Conservation (phyloP, 73 alveolate species). For the Tetrahymena elliotti region DNA sequence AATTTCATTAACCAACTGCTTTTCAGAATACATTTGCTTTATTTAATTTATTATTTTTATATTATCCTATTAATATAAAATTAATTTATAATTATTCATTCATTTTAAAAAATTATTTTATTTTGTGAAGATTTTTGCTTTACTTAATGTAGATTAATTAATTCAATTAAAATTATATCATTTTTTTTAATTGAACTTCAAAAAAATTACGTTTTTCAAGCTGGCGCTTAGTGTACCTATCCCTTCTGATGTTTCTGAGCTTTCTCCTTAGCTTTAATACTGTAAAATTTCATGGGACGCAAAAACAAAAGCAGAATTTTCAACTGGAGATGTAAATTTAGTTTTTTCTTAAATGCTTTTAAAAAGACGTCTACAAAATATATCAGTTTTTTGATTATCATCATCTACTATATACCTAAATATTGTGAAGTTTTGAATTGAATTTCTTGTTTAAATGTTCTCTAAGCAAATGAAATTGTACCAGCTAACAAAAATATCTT, state of each 20-base stretch:
- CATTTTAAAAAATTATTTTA: too few species aligned
- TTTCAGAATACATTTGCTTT: background rate
- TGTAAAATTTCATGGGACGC: background rate
- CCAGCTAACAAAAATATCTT: background rate
- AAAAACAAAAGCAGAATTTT: background rate
- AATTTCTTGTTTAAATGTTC: too few species aligned
- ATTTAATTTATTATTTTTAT: background rate
- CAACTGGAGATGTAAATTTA: background rate
- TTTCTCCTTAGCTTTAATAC: background rate
- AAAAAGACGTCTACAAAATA: background rate
- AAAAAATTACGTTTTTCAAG: background rate
- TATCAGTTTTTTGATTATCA: background rate
- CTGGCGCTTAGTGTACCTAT: background rate
- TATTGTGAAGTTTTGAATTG: background rate
- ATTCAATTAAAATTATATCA: background rate
- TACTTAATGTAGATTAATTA: too few species aligned
- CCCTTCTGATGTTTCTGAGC: background rate
- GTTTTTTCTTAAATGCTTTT: background rate
- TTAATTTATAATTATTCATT: too few species aligned
- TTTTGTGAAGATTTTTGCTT: too few species aligned
- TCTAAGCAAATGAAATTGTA: background rate
- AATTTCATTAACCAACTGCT: background rate
- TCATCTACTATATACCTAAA: background rate
- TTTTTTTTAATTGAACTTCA: too few species aligned
- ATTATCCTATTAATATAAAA: background rate